Conservation (phyloP, 2,329 filamentous ascomycete genomes). For the Hypoxylon sp. region DNA sequence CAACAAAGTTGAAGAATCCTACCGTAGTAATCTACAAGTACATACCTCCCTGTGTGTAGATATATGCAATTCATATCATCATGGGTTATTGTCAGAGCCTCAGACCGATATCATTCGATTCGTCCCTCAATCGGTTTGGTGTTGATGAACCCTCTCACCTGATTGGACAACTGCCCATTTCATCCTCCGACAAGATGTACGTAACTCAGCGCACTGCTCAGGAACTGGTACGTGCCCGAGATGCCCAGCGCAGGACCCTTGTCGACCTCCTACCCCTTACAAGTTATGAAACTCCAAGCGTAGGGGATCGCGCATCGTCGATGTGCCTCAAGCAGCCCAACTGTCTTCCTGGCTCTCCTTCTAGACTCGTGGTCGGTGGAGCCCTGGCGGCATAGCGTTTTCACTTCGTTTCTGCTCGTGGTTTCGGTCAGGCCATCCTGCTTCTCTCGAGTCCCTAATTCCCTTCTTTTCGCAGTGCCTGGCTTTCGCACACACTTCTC, state of each 20-base stretch:
- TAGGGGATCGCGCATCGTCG: slow-evolving; percentile 43
- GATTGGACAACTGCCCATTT: slow-evolving; percentile 34
- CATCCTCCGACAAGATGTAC: slow-evolving; percentile 16
- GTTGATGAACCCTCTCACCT: slow-evolving; percentile 27
- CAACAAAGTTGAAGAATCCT: slow-evolving; percentile 7
- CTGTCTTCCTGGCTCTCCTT: slow-evolving; percentile 20
- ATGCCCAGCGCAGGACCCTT: slow-evolving; percentile 30
- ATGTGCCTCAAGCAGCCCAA: slow-evolving; percentile 29
- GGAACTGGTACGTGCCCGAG: slow-evolving; percentile 30
- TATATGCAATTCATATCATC: slow-evolving; percentile 17
- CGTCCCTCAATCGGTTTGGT: slow-evolving; percentile 30
- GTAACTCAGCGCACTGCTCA: slow-evolving; percentile 30
- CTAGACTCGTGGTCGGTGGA: slow-evolving; percentile 38
- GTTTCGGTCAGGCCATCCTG: slow-evolving; percentile 41
- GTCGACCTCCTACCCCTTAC: slow-evolving; percentile 34
- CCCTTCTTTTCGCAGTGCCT: slow-evolving; percentile 19
- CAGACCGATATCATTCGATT: slow-evolving; percentile 43
- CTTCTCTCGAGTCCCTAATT: slow-evolving; percentile 28
- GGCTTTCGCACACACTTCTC: slow-evolving; percentile 32
- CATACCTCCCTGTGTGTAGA: slow-evolving; percentile 19
- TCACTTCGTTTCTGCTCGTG: slow-evolving; percentile 45
- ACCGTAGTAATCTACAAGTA: slow-evolving; percentile 16
- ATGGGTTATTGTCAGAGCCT: slow-evolving; percentile 39
- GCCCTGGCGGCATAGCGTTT: slow-evolving; percentile 39
- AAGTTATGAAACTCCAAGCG: slow-evolving; percentile 49